Percentiles rank a stretch among this genome's conserved stretches.
Conservation (phyloP, 2,329 filamentous ascomycete genomes). For the Dactylonectria macrodidyma region DNA sequence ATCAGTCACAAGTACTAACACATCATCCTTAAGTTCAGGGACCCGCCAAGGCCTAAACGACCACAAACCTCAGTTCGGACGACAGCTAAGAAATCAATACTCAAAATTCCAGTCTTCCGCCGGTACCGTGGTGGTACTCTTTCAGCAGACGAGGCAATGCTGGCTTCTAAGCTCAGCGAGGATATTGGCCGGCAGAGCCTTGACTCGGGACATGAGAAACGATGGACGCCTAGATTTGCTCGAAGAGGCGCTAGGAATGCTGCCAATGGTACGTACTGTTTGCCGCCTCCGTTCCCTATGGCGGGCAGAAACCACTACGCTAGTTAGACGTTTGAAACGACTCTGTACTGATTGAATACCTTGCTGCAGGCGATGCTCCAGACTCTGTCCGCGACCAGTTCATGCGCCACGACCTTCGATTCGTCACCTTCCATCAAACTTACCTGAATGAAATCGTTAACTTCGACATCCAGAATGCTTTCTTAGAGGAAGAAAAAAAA, state of each 20-base stretch:
- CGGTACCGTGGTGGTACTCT: constrained; percentile 23
- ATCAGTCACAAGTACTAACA: too few species aligned
- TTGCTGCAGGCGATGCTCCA: constrained; percentile 39
- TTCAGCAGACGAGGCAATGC: constrained; percentile 38
- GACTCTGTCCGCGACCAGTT: constrained; percentile 49
- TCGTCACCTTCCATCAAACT: constrained; percentile 44
- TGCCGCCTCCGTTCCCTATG: too few species aligned
- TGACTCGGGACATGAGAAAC: constrained; percentile 17
- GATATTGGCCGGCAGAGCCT: constrained; percentile 47
- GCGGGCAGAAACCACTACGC: too few species aligned
- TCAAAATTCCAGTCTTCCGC: constrained; percentile 48
- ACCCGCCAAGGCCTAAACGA: too few species aligned
- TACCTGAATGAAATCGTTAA: constrained; percentile 50
- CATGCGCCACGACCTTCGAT: constrained; percentile 48
- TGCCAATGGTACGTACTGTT: constrained; percentile 28
- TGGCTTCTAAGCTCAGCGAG: constrained; percentile 46
- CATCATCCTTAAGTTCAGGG: too few species aligned
- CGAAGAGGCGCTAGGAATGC: constrained; percentile 40
- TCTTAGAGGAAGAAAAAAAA: constrained; percentile 37
- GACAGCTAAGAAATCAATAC: constrained; percentile 39
- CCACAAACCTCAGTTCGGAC: too few species aligned
- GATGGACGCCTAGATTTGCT: constrained; percentile 20
- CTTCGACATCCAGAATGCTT: constrained; percentile 50
- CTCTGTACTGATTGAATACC: background rate
- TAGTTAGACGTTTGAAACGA: background rate